Evolutionary conservation across 805 yeast species (phyloP).

Genomic region (Teunomyces panamensis): DNA sequence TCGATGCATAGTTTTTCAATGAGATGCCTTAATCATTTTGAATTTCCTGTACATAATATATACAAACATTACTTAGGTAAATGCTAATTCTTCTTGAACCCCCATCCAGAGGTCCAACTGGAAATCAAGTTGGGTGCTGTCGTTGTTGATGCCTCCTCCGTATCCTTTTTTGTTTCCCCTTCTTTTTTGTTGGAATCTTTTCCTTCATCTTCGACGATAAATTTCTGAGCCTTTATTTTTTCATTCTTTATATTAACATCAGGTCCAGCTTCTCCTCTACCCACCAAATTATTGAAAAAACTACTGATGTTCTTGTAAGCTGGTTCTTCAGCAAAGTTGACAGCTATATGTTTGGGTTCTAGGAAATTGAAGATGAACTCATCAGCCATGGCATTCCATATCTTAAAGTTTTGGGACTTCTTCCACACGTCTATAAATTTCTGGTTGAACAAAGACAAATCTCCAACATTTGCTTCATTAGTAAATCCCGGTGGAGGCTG

Average conservation of each 20-base stretch:
- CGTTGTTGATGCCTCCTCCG: constrained; percentile 4
- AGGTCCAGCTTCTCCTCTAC: constrained; percentile 10
- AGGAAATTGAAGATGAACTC: constrained; percentile 44
- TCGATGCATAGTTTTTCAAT: constrained; percentile 3
- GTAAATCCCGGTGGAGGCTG: constrained; percentile 43
- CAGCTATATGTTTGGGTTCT: constrained; percentile 38
- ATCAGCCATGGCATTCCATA: constrained; percentile 41
- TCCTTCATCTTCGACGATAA: constrained; percentile 8
- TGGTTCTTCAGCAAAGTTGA: constrained; percentile 13
- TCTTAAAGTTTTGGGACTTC: constrained; percentile 31
- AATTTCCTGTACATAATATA: background rate
- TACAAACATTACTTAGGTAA: too few species aligned
- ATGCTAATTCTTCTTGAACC: constrained; percentile 12
- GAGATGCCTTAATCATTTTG: background rate
- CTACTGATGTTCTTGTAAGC: constrained; percentile 18
- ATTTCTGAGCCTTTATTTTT: constrained; percentile 9
- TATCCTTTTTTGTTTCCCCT: background rate
- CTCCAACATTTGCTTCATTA: constrained; percentile 19
- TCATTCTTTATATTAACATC: constrained; percentile 2
- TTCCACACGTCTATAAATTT: constrained; percentile 35
- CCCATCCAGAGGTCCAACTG: constrained; percentile 13
- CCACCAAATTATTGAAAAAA: constrained; percentile 19
- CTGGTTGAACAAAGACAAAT: constrained; percentile 26
- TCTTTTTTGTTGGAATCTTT: background rate
- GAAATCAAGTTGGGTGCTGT: background rate